These are phyloP conservation scores for Chlorella sorokiniana DNA, from an alignment of 139 green algal genomes.

Conservation along the genomic window DNA sequence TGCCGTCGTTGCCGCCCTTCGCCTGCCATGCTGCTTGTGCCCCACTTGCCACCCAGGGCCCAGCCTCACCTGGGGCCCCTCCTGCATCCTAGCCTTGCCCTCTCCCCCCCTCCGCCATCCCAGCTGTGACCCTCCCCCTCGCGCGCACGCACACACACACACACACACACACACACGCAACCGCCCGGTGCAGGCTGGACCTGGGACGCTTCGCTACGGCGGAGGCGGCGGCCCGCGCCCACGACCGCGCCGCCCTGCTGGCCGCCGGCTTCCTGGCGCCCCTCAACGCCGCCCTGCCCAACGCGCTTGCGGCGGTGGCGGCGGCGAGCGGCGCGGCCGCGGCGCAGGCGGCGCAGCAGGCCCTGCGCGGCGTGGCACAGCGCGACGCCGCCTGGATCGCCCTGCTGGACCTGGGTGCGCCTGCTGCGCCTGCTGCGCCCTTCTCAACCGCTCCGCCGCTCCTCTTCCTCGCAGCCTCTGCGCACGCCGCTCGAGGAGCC, in stretches of 20 bases:
- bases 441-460: not conserved
- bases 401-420: conserved; percentile 29
- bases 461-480: not conserved
- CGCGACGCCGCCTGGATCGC: conserved; percentile 27
- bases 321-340: too few relatives aligned
- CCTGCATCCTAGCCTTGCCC: too few relatives aligned
- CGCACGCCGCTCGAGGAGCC: too few relatives aligned
- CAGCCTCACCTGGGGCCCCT: too few relatives aligned
- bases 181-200: conserved; percentile 15
- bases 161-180: too few relatives aligned
- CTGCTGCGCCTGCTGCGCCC: not conserved
- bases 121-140: too few relatives aligned
- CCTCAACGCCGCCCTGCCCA: conserved; percentile 27
- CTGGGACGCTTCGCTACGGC: conserved; percentile 26
- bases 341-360: not conserved
- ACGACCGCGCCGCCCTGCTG: conserved; percentile 39
- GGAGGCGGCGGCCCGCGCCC: conserved; percentile 38
- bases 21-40: not conserved
- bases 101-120: too few relatives aligned
- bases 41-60: not conserved
- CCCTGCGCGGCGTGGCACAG: not conserved
- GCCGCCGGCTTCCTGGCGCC: conserved; percentile 7
- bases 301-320: conserved; percentile 24
- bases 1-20: not conserved
- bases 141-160: too few relatives aligned